These are phyloP conservation scores for Cytidiella melzeri DNA, from an alignment of 768 basidiomycete species.

Conservation along the genomic window DNA sequence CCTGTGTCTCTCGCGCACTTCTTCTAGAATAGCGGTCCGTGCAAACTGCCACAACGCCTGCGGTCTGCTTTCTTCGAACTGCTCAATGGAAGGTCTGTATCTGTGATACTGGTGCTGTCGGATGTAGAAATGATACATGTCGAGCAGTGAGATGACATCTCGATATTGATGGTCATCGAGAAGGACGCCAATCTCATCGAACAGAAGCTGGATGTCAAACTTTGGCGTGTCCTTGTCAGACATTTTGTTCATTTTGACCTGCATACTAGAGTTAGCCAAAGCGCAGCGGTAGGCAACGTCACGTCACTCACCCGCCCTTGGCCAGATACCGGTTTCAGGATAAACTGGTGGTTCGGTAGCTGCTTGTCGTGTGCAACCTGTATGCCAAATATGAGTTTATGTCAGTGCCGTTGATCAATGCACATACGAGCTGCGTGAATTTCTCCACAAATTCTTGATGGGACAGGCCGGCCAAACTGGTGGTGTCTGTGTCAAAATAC, in stretches of 20 bases:
- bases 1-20: constrained; percentile 73
- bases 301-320: constrained; percentile 77
- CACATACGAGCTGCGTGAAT: constrained; percentile 66
- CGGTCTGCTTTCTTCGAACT: constrained; percentile 53
- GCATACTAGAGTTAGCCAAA: constrained; percentile 1
- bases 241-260: constrained; percentile 82
- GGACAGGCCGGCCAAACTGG: constrained; percentile 65
- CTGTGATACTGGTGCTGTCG: constrained; percentile 85
- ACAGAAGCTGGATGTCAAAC: constrained; percentile 81
- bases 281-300: not conserved
- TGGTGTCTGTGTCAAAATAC: constrained; percentile 93
- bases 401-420: not conserved
- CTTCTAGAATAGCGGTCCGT: constrained; percentile 68
- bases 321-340: constrained; percentile 92
- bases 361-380: constrained; percentile 49
- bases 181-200: constrained; percentile 89
- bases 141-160: constrained; percentile 85
- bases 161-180: constrained; percentile 93
- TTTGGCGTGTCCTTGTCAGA: constrained; percentile 69
- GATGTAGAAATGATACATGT: constrained; percentile 95
- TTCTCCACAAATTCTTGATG: constrained; percentile 60
- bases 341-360: constrained; percentile 73
- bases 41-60: constrained; percentile 76
- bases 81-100: constrained; percentile 63
- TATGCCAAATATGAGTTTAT: constrained; percentile 2